phyloP scores from a whole-genome alignment of 2,329 filamentous ascomycete species.

The Trichoderma aggressivum region DNA sequence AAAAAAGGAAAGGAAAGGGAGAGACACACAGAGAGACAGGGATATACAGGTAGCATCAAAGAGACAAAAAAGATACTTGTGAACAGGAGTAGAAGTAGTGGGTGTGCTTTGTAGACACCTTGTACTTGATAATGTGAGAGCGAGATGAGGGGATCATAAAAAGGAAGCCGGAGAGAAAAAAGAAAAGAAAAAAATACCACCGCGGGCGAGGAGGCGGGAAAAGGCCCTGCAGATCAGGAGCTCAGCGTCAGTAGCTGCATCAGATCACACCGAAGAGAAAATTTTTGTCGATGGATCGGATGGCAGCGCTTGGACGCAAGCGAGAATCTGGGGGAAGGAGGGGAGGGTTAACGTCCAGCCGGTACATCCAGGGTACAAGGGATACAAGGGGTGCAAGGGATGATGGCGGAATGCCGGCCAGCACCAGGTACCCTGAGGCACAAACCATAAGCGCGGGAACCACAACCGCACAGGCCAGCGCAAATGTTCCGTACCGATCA shows the following conservation, averaged over 20 bases:
- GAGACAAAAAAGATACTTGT: neutral
- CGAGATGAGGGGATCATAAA: neutral
- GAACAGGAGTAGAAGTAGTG: neutral
- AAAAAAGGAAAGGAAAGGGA: neutral
- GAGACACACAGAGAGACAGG: neutral
- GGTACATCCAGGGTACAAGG: slow-evolving; percentile 6
- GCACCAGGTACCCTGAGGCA: neutral
- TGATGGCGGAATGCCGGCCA: neutral
- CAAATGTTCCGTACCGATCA: slow-evolving; percentile 1
- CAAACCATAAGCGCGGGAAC: neutral
- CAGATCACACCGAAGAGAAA: slow-evolving; percentile 15
- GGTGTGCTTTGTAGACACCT: neutral
- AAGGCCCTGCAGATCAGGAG: slow-evolving; percentile 16
- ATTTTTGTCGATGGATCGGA: slow-evolving; percentile 14
- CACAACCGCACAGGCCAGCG: slow-evolving; percentile 3
- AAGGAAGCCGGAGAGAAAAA: neutral
- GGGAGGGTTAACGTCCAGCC: slow-evolving; percentile 2
- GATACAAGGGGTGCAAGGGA: neutral
- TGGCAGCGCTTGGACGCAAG: slow-evolving; percentile 16
- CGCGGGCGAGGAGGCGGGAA: neutral
- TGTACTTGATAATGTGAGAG: neutral
- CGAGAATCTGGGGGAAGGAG: slow-evolving; percentile 19
- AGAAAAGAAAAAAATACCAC: too few species aligned
- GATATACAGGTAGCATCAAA: neutral
- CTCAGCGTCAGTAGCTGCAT: slow-evolving; percentile 12